Conservation (phyloP, 2,329 filamentous ascomycete species). For the Periconia digitata region DNA sequence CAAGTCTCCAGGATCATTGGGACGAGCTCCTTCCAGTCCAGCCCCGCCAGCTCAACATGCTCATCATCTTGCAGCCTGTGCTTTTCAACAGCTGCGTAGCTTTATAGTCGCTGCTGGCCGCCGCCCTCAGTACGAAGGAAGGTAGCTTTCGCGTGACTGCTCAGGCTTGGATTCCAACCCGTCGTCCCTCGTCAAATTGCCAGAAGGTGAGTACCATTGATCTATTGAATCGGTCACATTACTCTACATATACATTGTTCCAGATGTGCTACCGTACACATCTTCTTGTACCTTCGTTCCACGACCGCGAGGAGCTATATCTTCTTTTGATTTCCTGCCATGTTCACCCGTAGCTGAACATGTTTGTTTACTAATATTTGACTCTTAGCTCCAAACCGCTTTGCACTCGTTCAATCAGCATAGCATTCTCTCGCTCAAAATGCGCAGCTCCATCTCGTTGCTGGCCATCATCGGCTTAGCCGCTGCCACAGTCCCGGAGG, state of each 20-base stretch:
- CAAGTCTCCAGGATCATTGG: conserved; percentile 26
- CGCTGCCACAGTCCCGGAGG: conserved; percentile 13
- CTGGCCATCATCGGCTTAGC: conserved; percentile 26
- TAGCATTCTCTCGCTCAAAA: conserved; percentile 34
- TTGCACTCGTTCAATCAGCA: conserved; percentile 28
- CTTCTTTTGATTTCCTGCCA: conserved; percentile 7
- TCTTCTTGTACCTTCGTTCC: conserved; percentile 12
- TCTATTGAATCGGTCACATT: neutral
- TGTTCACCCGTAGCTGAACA: too few relatives aligned
- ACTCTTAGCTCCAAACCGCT: conserved; percentile 20
- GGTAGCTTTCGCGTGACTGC: conserved; percentile 10
- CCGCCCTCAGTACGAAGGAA: too few relatives aligned
- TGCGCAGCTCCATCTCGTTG: conserved; percentile 29
- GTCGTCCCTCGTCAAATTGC: conserved; percentile 21
- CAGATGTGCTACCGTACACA: conserved; percentile 9
- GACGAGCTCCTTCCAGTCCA: conserved; percentile 25
- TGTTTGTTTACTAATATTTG: conserved; percentile 20
- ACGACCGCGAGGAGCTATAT: conserved; percentile 13
- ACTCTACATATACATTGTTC: neutral
- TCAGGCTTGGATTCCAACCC: conserved; percentile 25
- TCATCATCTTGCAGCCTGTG: conserved; percentile 22
- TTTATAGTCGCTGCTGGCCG: conserved; percentile 31
- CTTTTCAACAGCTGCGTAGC: conserved; percentile 17
- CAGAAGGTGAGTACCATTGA: conserved; percentile 29
- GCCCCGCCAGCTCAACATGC: conserved; percentile 28